Conservation (phyloP, 1,139 yeast species). For the Geotrichum carabidarum region DNA sequence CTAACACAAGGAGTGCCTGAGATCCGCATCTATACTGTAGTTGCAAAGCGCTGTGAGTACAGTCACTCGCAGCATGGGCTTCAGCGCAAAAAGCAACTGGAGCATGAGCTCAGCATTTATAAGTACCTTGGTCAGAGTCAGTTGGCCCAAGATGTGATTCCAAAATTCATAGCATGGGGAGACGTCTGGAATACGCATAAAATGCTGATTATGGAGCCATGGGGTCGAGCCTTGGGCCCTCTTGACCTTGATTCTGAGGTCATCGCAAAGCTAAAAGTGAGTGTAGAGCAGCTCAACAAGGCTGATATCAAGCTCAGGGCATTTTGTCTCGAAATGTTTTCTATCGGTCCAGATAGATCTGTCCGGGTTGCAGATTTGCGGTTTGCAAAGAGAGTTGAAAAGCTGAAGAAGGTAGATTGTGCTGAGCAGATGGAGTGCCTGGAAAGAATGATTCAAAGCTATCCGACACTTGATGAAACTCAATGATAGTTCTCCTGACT, state of each 20-base stretch:
- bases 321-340: constrained; percentile 19
- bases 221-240: constrained; percentile 16
- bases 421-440: constrained; percentile 1
- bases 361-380: constrained; percentile 16
- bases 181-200: constrained; percentile 20
- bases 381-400: constrained; percentile 1
- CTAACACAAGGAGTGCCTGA: neutral
- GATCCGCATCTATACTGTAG: constrained; percentile 5
- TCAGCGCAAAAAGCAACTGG: constrained; percentile 1
- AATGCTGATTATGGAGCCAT: constrained; percentile 17
- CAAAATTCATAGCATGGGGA: constrained; percentile 14
- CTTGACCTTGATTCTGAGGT: constrained; percentile 5
- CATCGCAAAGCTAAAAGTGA: neutral
- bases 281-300: constrained; percentile 3
- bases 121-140: neutral
- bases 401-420: neutral
- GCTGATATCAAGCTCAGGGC: constrained; percentile 1
- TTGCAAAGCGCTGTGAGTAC: constrained; percentile 17
- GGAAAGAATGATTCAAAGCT: too few species aligned
- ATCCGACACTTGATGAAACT: too few species aligned
- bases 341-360: constrained; percentile 22
- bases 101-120: constrained; percentile 6
- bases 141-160: constrained; percentile 1
- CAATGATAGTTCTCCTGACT: neutral
- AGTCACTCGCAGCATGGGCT: constrained; percentile 11